Evolutionary conservation across 2,329 filamentous ascomycete species (phyloP), one percentile per base, ranked within the genome.

Genomic region (Trichoderma oligosporum): DNA sequence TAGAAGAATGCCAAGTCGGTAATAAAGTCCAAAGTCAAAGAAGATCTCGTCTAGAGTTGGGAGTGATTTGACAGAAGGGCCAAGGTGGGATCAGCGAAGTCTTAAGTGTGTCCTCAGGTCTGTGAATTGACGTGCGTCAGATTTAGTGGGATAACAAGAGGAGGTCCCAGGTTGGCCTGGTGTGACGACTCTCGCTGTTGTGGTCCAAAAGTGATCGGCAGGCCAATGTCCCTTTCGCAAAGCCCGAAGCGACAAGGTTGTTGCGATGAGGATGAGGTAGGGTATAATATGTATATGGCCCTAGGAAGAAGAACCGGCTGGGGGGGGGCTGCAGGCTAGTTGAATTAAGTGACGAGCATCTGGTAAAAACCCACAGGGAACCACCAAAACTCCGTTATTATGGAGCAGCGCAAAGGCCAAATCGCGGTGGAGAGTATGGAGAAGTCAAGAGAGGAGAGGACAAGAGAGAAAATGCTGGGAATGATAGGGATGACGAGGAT

Each of bases 41-140:
- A 73, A 65, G 68, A 71, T 71, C 68, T 65, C 61, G 57, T 62
- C 59, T 69, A 58, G 66, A 71, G 67, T 66, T 70, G 62, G 53
- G 67, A 66, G 61, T 66, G 62, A 63, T 65, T 61, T 64, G 69
- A 65, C 60, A 65, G 67, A 61, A 62, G 27, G 41, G 61, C 64
- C 66, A 66, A 70, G 66, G 71, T 76, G 78, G 79, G 80, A 82
- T 82, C 80, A 81, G 78, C 79, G 76, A 77, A 75, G 76, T 80
- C 72, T 82, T 82, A 82, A 80, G 79, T 81, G 78, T 76, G 74
- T 67, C 38, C 48, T 58, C 65, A 64, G 61, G 58, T 70, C 62
- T 62, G 51, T 54, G 65, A 70, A 70, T 71, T 71, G 68, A 71
- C 69, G 67, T 73, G 70, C 70, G 70, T 72, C 70, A 72, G 70